Conservation (phyloP, 768 basidiomycete genomes). For the Collybiopsis confluens region DNA sequence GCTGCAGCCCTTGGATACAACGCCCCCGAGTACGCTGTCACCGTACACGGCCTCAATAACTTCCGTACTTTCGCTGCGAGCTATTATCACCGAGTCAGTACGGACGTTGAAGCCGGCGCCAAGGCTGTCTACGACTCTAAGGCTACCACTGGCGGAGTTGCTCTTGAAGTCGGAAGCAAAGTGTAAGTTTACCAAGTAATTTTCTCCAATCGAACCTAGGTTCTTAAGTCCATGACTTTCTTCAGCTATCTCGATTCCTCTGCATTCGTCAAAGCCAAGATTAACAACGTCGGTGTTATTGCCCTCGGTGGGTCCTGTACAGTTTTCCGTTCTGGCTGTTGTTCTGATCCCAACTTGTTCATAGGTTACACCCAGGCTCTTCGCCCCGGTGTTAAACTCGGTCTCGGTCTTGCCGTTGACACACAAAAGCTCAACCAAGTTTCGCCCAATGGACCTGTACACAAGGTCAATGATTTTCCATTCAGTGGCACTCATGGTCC, state of each 20-base stretch:
- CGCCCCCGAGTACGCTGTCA: slow-evolving; percentile 93
- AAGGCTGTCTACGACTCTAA: slow-evolving; percentile 97
- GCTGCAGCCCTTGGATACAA: slow-evolving; percentile 91
- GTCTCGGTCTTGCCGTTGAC: slow-evolving; percentile 94
- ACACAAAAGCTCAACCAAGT: slow-evolving; percentile 85
- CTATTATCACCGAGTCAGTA: slow-evolving; percentile 96
- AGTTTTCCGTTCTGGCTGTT: not conserved
- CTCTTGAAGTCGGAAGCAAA: slow-evolving; percentile 94
- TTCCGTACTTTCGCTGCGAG: slow-evolving; percentile 89
- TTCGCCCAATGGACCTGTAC: slow-evolving; percentile 57
- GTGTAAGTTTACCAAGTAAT: slow-evolving; percentile 48
- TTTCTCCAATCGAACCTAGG: not conserved
- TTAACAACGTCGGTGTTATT: slow-evolving; percentile 93
- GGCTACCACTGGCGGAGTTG: slow-evolving; percentile 79
- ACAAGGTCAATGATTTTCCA: slow-evolving; percentile 52
- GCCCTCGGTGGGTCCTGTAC: slow-evolving; percentile 55
- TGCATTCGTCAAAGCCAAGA: slow-evolving; percentile 96
- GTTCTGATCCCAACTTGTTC: slow-evolving; percentile 12
- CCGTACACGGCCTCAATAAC: slow-evolving; percentile 93
- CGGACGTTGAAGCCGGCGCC: slow-evolving; percentile 91
- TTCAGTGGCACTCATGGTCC: not conserved
- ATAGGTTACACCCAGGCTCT: slow-evolving; percentile 89
- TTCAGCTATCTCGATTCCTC: slow-evolving; percentile 76
- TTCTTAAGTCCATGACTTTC: not conserved
- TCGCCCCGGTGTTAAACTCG: slow-evolving; percentile 87